Evolutionary conservation across 202 grass and related monocot species (phyloP), one percentile per base, ranked within the genome.

Genomic region (Panicum virgatum): DNA sequence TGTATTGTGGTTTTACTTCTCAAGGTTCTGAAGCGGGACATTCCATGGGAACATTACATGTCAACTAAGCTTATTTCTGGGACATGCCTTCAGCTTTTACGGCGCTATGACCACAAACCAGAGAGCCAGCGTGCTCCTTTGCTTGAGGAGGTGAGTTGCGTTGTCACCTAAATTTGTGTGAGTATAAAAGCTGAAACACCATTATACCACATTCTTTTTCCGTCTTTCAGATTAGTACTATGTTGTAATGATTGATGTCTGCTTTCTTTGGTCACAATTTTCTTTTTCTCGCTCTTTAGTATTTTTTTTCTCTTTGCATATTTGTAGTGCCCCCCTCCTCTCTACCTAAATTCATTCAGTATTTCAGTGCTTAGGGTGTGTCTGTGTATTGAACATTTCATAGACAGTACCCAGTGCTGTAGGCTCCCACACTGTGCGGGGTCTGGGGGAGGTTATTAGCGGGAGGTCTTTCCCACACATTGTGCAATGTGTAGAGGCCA

Each of bases 21-120:
- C 54, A 87, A 98, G 96, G 96, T 99, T 89, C 91, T 99, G 62
- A 99, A 92, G 72, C 86, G 88, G 69, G 96, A 96, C 76, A 99
- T 99, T 85, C 93, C 96, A 96, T 99, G 96, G 96, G 96, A 99
- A 75, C 86, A 91, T 76, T 96, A 99, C 75, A 87, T 96, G 96
- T 91, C 96, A 81, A 90, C 87, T 47, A 99, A 99, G 81, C 85
- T 96, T 20, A 99, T 99, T 78, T 90, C 92, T 52, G 88, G 87
- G 53, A 96, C 89, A 79, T 84, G 85, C 79, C 91, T 96, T 83
- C 91, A 99, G 83, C 84, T 94, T 86, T 85, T 99, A 80, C 69
- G 75, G 39, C 85, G 93, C 9, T 99, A 99, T 76, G 93, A 99
- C 30, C 92, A 99, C 71, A 95, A 85, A 81, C 48, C 87, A 68